phyloP scores from a whole-genome alignment of 2,329 filamentous ascomycete species.

The Colletotrichum chlorophyti region DNA sequence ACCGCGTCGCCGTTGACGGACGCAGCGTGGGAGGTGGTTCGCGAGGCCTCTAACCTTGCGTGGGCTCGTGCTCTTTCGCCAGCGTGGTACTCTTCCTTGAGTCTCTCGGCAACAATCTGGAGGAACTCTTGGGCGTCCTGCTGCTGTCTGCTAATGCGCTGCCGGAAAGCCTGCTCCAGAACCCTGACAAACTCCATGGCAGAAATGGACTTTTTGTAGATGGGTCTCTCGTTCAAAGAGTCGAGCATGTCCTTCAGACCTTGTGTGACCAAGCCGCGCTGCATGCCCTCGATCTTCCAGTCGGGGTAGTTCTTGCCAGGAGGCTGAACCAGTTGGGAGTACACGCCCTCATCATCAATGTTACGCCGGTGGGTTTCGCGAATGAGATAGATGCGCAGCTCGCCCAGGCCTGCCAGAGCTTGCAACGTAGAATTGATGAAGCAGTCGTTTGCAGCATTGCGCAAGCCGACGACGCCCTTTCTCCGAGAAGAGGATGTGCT shows the following conservation, averaged over 20 bases:
- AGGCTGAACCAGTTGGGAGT: constrained; percentile 66
- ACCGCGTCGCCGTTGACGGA: constrained; percentile 33
- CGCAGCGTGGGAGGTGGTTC: constrained; percentile 18
- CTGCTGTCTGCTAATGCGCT: constrained; percentile 91
- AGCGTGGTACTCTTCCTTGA: constrained; percentile 94
- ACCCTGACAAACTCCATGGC: constrained; percentile 84
- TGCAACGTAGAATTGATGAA: constrained; percentile 98
- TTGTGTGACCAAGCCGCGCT: constrained; percentile 82
- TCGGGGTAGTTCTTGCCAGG: constrained; percentile 52
- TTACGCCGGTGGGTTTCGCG: constrained; percentile 85
- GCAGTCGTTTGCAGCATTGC: constrained; percentile 93
- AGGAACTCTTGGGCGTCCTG: constrained; percentile 98
- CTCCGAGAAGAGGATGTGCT: constrained; percentile 74
- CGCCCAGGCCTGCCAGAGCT: constrained; percentile 86
- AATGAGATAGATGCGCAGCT: constrained; percentile 90
- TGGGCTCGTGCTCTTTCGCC: constrained; percentile 74
- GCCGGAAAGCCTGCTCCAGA: constrained; percentile 85
- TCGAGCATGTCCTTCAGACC: constrained; percentile 94
- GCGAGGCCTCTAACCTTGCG: constrained; percentile 46
- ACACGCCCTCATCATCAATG: constrained; percentile 80
- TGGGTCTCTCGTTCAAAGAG: constrained; percentile 88
- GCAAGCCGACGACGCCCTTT: constrained; percentile 86
- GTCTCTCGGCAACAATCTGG: constrained; percentile 88
- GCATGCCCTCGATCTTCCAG: constrained; percentile 72
- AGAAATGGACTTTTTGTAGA: constrained; percentile 92